Base-by-base conservation (phyloP, 75 land plant species). In the Ceratopteris richardii region DNA sequence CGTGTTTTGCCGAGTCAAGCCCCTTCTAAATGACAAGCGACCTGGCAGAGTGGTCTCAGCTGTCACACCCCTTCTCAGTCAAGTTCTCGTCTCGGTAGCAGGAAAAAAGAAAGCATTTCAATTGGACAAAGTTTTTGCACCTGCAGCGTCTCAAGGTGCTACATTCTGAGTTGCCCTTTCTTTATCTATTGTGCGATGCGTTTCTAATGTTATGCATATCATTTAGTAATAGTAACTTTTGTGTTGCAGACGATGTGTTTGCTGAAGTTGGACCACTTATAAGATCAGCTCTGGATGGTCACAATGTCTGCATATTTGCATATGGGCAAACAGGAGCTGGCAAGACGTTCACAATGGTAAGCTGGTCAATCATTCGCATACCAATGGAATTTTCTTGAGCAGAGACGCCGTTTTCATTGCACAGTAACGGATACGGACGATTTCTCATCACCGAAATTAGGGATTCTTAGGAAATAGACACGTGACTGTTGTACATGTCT, bases 311-410 rank as follows among this genome's bases (percentile, higher is more conserved):
- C 69, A 77, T 88, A 29, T 85, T 85, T 66, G 82, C 94, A 11
- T 88, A 82, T 73, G 94, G 94, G 5, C 94, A 88, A 42, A 88
- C 94, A 13, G 89, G 94, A 29, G 72, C 90, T 31, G 94, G 94
- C 33, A 88, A 88, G 61, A 85, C 83, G 13, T 88, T 78, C 54
- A 88, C 90, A 13, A 85, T 88, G 90, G 94, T 88, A 63, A 63
- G 23, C 65, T 3, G 1, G 13, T 24, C 10, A 2, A 33, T 31
- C 27, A 28, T 54, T 9, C 42, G n/a, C n/a, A n/a, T n/a, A n/a
- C n/a, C n/a, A n/a, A n/a, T n/a, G n/a, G n/a, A n/a, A n/a, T n/a
- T n/a, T n/a, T n/a, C n/a, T n/a, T n/a, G n/a, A n/a, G n/a, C n/a
- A n/a, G n/a, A n/a, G n/a, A n/a, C n/a, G n/a, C n/a, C n/a, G n/a